Evolutionary conservation across 2,329 filamentous ascomycete species (phyloP).

Genomic region (Pezicula rhizophila): DNA sequence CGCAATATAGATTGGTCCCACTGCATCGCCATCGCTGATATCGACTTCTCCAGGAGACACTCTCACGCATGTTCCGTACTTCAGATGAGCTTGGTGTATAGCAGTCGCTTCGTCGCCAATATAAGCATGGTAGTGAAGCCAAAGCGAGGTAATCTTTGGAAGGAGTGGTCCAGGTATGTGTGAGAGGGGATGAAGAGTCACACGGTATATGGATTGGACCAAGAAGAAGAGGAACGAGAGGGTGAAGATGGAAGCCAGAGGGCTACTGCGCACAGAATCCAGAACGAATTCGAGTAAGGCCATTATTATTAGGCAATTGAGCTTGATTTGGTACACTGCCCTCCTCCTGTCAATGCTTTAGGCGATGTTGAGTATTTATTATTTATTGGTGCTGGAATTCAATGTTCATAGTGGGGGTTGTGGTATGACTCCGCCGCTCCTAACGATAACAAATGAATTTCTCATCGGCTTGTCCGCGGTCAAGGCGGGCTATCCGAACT

Average conservation of each 20-base stretch:
- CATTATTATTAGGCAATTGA: neutral
- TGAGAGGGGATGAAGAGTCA: conserved; percentile 33
- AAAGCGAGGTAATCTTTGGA: conserved; percentile 26
- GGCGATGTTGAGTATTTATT: too few relatives aligned
- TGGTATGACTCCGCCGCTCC: too few relatives aligned
- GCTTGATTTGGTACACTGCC: too few relatives aligned
- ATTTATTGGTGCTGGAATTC: too few relatives aligned
- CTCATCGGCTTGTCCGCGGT: too few relatives aligned
- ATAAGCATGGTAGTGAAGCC: conserved; percentile 31
- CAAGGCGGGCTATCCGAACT: too few relatives aligned
- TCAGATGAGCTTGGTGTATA: conserved; percentile 20
- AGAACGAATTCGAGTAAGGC: neutral
- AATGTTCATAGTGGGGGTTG: too few relatives aligned
- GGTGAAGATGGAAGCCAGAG: conserved; percentile 5
- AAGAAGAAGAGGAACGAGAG: conserved; percentile 11
- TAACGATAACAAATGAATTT: too few relatives aligned
- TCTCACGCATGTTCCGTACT: conserved; percentile 28
- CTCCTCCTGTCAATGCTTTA: too few relatives aligned
- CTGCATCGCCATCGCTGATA: conserved; percentile 27
- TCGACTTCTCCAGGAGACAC: conserved; percentile 29
- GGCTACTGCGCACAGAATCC: neutral
- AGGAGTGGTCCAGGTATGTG: conserved; percentile 33
- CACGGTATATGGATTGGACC: conserved; percentile 24
- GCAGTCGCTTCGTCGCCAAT: conserved; percentile 27
- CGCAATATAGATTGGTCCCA: conserved; percentile 41